Conservation (phyloP, 2,329 filamentous ascomycete genomes). For the Xylariaceae sp. region DNA sequence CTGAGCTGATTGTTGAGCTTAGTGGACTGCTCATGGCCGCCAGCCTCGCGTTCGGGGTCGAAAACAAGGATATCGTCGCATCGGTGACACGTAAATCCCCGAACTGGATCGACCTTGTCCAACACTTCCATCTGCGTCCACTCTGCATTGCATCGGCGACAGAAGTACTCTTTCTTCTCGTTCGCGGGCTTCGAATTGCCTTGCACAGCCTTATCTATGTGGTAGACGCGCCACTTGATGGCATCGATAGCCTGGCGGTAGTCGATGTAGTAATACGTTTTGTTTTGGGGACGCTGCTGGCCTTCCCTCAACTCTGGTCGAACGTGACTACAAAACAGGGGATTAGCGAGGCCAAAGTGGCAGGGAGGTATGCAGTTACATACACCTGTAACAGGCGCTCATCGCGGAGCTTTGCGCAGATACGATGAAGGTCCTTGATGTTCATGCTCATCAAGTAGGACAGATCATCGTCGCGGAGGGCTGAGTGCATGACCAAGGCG, state of each 20-base stretch:
- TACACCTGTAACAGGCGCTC: constrained; percentile 81
- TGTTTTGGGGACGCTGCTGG: constrained; percentile 72
- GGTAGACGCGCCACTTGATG: constrained; percentile 90
- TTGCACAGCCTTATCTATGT: constrained; percentile 83
- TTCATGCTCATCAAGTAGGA: constrained; percentile 84
- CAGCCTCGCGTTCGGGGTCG: constrained; percentile 61
- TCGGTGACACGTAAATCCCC: constrained; percentile 77
- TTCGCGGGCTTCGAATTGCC: constrained; percentile 70
- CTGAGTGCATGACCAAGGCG: constrained; percentile 68
- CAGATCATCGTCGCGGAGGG: constrained; percentile 80
- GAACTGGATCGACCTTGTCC: constrained; percentile 58
- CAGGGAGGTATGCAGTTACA: constrained; percentile 25
- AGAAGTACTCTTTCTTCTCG: constrained; percentile 90
- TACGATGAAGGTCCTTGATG: constrained; percentile 83
- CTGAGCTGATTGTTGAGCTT: constrained; percentile 74
- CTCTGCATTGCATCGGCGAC: constrained; percentile 72
- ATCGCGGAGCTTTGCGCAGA: constrained; percentile 78
- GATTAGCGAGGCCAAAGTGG: constrained; percentile 8
- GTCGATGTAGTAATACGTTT: constrained; percentile 96
- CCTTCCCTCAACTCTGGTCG: constrained; percentile 75
- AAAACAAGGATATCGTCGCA: constrained; percentile 63
- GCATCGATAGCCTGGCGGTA: constrained; percentile 91
- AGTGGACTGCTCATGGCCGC: constrained; percentile 67
- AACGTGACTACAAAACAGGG: constrained; percentile 48
- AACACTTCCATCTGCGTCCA: constrained; percentile 89